Conservation (phyloP, 257 asterid genomes). For the Nicotiana tomentosiformis region DNA sequence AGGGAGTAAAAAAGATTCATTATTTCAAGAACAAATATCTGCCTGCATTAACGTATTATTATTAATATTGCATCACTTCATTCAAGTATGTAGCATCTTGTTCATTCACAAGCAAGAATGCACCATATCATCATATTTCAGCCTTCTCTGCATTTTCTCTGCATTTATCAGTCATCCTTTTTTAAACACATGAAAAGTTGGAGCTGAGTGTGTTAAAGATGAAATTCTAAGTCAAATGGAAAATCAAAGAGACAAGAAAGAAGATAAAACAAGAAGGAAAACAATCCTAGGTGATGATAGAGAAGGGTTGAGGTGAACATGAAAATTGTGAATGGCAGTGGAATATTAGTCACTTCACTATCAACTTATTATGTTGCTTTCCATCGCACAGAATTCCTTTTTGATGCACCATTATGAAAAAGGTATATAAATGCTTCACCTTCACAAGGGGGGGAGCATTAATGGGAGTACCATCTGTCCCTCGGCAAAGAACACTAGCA, state of each 20-base stretch:
- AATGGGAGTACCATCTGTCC: constrained; percentile 91
- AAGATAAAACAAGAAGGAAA: not conserved
- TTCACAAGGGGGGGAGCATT: constrained; percentile 77
- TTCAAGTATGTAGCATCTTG: constrained; percentile 1
- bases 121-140: not conserved
- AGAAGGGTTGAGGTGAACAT: not conserved
- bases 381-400: not conserved
- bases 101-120: constrained; percentile 1
- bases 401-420: not conserved
- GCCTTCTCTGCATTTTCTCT: not conserved
- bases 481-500: constrained; percentile 93
- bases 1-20: too few species aligned
- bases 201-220: not conserved
- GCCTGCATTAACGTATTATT: too few species aligned
- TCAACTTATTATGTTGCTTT: not conserved
- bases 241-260: not conserved
- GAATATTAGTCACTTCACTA: not conserved
- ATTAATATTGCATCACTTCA: too few species aligned
- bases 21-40: too few species aligned
- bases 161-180: not conserved
- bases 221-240: not conserved
- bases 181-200: not conserved
- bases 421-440: constrained; percentile 32
- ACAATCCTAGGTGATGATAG: not conserved
- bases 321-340: not conserved